Percentiles rank a stretch among this genome's conserved stretches.
Evolutionary conservation across 768 basidiomycete species (phyloP).

Genomic region (Tricholoma bakamatsutake): DNA sequence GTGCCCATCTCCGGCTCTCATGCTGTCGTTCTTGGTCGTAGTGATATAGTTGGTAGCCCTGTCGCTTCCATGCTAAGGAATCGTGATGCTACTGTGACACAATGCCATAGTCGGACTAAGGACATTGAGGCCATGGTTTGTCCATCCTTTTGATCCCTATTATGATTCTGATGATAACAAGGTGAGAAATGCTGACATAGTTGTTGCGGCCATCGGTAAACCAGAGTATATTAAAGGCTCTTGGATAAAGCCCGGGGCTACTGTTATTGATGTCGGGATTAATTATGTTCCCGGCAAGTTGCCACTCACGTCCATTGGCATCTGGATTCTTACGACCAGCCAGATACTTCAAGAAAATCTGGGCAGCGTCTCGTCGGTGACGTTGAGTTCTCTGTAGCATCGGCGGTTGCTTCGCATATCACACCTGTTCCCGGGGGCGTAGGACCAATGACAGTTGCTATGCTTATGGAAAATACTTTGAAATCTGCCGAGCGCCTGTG

Average conservation of each 20-base stretch:
- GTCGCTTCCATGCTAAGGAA: constrained; percentile 87
- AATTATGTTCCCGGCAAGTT: constrained; percentile 83
- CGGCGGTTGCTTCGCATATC: constrained; percentile 76
- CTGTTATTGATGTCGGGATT: constrained; percentile 97
- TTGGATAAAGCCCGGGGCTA: constrained; percentile 93
- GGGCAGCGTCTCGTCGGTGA: constrained; percentile 96
- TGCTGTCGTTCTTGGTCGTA: constrained; percentile 91
- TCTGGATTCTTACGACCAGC: constrained; percentile 1
- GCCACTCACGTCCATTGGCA: constrained; percentile 7
- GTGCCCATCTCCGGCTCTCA: constrained; percentile 70
- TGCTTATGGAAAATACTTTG: constrained; percentile 95
- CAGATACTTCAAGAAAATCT: constrained; percentile 87
- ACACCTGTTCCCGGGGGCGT: constrained; percentile 99
- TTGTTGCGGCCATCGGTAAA: constrained; percentile 96
- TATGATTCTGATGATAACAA: constrained; percentile 21
- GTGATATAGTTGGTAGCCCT: constrained; percentile 96
- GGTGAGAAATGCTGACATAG: constrained; percentile 84
- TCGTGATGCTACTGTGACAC: constrained; percentile 93
- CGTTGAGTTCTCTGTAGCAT: constrained; percentile 81
- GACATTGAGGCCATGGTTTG: constrained; percentile 75
- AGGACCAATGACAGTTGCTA: constrained; percentile 99
- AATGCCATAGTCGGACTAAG: constrained; percentile 90
- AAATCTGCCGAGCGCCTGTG: constrained; percentile 78
- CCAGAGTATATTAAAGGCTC: constrained; percentile 85
- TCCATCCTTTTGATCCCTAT: constrained; percentile 4